Evolutionary conservation across 73 alveolate genomes (phyloP).

Genomic region (Paramecium tetraurelia): DNA sequence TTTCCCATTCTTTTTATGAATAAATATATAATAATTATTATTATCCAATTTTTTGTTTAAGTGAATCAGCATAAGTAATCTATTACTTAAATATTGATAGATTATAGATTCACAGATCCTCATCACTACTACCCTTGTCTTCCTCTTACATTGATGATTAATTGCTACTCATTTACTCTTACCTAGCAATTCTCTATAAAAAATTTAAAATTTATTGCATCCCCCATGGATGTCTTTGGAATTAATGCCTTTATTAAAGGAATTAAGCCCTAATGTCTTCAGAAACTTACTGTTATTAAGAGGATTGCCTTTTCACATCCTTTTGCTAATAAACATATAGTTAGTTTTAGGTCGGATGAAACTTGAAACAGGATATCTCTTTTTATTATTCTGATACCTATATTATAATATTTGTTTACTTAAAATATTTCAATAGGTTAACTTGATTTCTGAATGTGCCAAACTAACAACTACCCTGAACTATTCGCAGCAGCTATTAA

Average conservation of each 20-base stretch:
- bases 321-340: background rate
- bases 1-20: background rate
- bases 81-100: background rate
- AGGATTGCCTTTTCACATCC: background rate
- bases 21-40: too few relatives aligned
- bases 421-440: background rate
- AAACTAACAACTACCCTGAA: background rate
- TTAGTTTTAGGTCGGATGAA: background rate
- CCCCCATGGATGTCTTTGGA: background rate
- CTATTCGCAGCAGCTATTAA: background rate
- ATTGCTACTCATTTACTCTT: background rate
- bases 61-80: background rate
- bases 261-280: background rate
- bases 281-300: background rate
- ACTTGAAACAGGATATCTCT: background rate
- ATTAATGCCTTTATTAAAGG: background rate
- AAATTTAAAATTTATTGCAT: background rate
- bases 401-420: background rate
- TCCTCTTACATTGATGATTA: background rate
- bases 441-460: background rate
- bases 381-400: background rate
- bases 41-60: background rate
- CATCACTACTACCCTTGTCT: slow-evolving; percentile 15
- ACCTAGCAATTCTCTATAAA: background rate
- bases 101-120: background rate